phyloP scores from a whole-genome alignment of 129 eudicot genomes.

The Helianthus annuus region DNA sequence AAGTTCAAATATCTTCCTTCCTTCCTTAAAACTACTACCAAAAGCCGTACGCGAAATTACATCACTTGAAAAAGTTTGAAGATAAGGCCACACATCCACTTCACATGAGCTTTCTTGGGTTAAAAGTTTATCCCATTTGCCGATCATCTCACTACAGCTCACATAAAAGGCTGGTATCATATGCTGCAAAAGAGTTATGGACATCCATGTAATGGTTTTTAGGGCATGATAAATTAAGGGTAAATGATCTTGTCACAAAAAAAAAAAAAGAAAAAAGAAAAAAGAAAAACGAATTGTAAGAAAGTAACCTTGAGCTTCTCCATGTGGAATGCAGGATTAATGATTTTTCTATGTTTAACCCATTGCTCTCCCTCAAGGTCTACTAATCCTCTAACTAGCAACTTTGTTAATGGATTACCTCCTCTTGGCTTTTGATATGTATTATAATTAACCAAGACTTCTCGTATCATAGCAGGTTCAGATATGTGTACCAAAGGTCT shows the following conservation, averaged over 20 bases:
- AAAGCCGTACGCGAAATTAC: slow-evolving; percentile 56
- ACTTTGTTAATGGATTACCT: slow-evolving; percentile 23
- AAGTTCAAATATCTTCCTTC: slow-evolving; percentile 48
- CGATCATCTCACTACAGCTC: slow-evolving; percentile 47
- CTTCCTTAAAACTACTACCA: slow-evolving; percentile 44
- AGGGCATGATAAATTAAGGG: not conserved
- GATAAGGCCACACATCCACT: slow-evolving; percentile 47
- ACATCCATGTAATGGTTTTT: not conserved
- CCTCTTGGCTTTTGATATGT: slow-evolving; percentile 21
- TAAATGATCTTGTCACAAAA: not conserved
- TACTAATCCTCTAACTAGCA: slow-evolving; percentile 12
- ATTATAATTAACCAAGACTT: slow-evolving; percentile 9
- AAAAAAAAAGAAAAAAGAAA: not conserved
- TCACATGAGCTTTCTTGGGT: slow-evolving; percentile 21
- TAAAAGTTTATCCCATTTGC: slow-evolving; percentile 40
- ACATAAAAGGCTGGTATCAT: slow-evolving; percentile 54
- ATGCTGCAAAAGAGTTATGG: slow-evolving; percentile 20
- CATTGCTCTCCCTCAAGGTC: slow-evolving; percentile 5
- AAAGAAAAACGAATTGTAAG: too few species aligned
- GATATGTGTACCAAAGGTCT: slow-evolving; percentile 13
- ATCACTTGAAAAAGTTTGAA: slow-evolving; percentile 42
- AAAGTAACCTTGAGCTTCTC: slow-evolving; percentile 38
- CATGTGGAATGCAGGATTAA: slow-evolving; percentile 32
- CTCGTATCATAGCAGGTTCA: slow-evolving; percentile 23
- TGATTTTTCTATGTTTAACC: slow-evolving; percentile 33